phyloP scores from a whole-genome alignment of 2,329 filamentous ascomycete species.

The Geosmithia flava region DNA sequence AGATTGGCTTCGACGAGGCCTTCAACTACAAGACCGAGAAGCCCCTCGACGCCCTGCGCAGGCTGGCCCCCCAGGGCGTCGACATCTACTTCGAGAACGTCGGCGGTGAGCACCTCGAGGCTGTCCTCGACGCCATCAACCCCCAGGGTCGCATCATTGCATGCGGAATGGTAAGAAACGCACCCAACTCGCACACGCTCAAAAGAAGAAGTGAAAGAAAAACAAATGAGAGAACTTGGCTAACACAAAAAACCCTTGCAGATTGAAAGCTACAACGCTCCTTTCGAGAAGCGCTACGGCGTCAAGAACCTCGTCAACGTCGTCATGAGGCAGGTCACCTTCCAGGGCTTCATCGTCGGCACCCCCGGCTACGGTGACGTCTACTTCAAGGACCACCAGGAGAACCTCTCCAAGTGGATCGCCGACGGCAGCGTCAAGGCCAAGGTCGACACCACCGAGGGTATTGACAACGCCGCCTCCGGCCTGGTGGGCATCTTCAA shows the following conservation, averaged over 20 bases:
- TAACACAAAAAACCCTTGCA: too few species aligned
- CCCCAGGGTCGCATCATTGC: constrained; percentile 50
- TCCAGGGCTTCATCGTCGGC: constrained; percentile 66
- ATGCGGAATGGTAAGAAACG: constrained; percentile 50
- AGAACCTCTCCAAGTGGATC: constrained; percentile 66
- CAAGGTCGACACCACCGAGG: constrained; percentile 54
- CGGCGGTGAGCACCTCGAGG: constrained; percentile 38
- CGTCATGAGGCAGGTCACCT: constrained; percentile 54
- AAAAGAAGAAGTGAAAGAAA: too few species aligned
- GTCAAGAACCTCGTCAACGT: constrained; percentile 54
- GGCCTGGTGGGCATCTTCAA: constrained; percentile 63
- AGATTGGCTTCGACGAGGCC: constrained; percentile 43
- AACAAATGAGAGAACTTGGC: too few species aligned
- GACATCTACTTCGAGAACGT: constrained; percentile 53
- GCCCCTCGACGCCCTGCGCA: constrained; percentile 51
- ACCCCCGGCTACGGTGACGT: constrained; percentile 53
- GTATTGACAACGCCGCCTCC: constrained; percentile 67
- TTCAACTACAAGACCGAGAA: constrained; percentile 88
- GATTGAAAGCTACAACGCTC: constrained; percentile 64
- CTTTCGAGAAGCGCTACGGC: constrained; percentile 42
- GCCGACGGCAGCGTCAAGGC: constrained; percentile 63
- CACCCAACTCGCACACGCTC: too few species aligned
- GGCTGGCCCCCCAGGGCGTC: constrained; percentile 64
- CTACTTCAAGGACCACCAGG: constrained; percentile 59
- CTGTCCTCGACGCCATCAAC: constrained; percentile 36